Evolutionary conservation across 75 land plant genomes (phyloP).

Genomic region (Ceratopteris richardii): DNA sequence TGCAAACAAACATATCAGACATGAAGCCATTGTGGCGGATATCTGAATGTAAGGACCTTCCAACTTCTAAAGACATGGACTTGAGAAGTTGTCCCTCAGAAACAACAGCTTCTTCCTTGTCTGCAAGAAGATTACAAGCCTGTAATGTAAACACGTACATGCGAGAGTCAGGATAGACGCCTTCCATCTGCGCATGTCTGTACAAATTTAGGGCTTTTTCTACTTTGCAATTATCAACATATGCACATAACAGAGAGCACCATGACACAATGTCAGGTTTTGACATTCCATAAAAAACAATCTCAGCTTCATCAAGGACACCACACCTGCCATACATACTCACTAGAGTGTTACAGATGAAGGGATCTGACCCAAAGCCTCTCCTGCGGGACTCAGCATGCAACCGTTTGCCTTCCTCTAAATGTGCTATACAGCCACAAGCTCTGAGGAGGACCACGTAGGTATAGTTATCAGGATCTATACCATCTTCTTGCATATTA

Average conservation of each 20-base stretch:
- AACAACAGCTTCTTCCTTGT: background rate
- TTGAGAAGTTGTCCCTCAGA: background rate
- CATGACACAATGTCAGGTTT: slow-evolving; percentile 23
- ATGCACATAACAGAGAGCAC: slow-evolving; percentile 52
- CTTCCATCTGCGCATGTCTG: slow-evolving; percentile 37
- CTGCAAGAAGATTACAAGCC: slow-evolving; percentile 34
- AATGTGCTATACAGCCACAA: slow-evolving; percentile 23
- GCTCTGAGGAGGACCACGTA: slow-evolving; percentile 48
- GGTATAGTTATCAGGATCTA: slow-evolving; percentile 37
- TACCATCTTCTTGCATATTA: slow-evolving; percentile 33
- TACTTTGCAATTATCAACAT: slow-evolving; percentile 39
- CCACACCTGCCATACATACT: slow-evolving; percentile 57
- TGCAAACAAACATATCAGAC: background rate
- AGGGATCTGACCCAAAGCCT: slow-evolving; percentile 34
- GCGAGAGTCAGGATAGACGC: slow-evolving; percentile 34
- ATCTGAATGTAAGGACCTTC: slow-evolving; percentile 6
- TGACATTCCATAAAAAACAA: slow-evolving; percentile 1
- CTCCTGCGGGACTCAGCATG: slow-evolving; percentile 25
- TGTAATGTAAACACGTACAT: slow-evolving; percentile 45
- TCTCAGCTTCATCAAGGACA: slow-evolving; percentile 24
- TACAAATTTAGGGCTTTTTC: slow-evolving; percentile 34
- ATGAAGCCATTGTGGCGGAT: background rate
- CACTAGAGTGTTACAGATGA: slow-evolving; percentile 44
- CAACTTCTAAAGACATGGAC: background rate
- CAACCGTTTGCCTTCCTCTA: slow-evolving; percentile 19